Evolutionary conservation across 805 yeast species (phyloP).

Genomic region (Ogataea pignaliae): DNA sequence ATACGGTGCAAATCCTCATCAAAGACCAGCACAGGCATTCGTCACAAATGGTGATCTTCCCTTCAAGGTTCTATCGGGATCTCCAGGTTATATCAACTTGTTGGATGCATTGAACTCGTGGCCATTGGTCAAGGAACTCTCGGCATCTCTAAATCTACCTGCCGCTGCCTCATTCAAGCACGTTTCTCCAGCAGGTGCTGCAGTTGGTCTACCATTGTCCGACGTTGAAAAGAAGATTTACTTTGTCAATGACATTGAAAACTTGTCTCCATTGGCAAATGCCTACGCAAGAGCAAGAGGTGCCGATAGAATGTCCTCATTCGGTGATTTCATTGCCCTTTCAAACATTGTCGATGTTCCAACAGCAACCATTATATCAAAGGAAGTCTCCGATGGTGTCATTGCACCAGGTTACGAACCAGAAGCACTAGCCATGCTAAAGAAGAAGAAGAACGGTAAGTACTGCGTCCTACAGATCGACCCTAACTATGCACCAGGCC

Average conservation of each 20-base stretch:
- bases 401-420: conserved; percentile 96
- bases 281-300: conserved; percentile 99
- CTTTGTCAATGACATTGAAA: conserved; percentile 91
- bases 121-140: conserved; percentile 97
- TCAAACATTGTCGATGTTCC: conserved; percentile 95
- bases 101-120: conserved; percentile 96
- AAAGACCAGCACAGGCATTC: conserved; percentile 97
- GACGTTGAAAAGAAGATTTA: conserved; percentile 93
- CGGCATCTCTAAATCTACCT: conserved; percentile 90
- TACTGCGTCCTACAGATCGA: conserved; percentile 95
- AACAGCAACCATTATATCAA: conserved; percentile 94
- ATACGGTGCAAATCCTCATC: conserved; percentile 99
- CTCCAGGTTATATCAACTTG: conserved; percentile 96
- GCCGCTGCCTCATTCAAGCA: conserved; percentile 99
- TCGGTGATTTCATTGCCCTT: conserved; percentile 97
- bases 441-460: conserved; percentile 94
- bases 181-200: conserved; percentile 98
- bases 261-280: conserved; percentile 92
- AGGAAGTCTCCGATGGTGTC: conserved; percentile 97
- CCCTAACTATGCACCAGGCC: conserved; percentile 84
- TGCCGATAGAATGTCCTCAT: conserved; percentile 99
- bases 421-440: conserved; percentile 85
- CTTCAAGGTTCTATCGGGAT: conserved; percentile 87
- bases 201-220: conserved; percentile 89
- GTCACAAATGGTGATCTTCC: conserved; percentile 86